These are phyloP conservation scores for Hericium coralloides DNA, from an alignment of 768 basidiomycete genomes.

Conservation along the genomic window DNA sequence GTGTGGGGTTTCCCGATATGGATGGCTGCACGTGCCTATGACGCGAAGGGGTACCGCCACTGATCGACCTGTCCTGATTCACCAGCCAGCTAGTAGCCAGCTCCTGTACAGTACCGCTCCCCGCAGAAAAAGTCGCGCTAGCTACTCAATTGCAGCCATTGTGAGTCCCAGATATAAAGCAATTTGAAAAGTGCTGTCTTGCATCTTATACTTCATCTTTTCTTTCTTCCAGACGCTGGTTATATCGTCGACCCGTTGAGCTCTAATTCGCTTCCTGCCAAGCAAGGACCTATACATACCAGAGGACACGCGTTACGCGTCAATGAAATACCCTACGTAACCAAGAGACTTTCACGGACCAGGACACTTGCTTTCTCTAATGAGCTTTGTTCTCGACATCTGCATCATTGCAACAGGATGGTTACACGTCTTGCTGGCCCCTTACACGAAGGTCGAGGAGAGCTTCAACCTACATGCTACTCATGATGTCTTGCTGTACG, in stretches of 20 bases:
- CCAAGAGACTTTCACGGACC: no score
- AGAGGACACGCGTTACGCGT: not conserved
- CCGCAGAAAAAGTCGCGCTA: no score
- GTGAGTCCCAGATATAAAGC: not conserved
- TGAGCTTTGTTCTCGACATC: slow-evolving; percentile 38
- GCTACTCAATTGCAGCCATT: not conserved
- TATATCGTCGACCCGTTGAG: not conserved
- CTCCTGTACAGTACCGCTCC: no score
- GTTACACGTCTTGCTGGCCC: slow-evolving; percentile 67
- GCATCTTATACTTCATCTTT: not conserved
- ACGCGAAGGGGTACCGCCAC: not conserved
- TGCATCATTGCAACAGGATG: slow-evolving; percentile 44
- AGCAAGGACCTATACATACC: not conserved
- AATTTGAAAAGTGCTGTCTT: no score
- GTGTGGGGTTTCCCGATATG: not conserved
- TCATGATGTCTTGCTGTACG: slow-evolving; percentile 82
- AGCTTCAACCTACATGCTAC: slow-evolving; percentile 90
- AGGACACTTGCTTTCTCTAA: slow-evolving; percentile 5
- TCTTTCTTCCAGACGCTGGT: not conserved
- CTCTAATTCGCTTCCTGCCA: not conserved
- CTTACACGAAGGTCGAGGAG: slow-evolving; percentile 96
- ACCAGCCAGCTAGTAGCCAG: not conserved
- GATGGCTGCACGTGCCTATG: not conserved
- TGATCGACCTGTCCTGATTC: not conserved
- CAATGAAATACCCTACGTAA: no score